Percentiles rank a stretch among this genome's conserved stretches.
Conservation (phyloP, 805 yeast species). For the Pichia sporocuriosa region DNA sequence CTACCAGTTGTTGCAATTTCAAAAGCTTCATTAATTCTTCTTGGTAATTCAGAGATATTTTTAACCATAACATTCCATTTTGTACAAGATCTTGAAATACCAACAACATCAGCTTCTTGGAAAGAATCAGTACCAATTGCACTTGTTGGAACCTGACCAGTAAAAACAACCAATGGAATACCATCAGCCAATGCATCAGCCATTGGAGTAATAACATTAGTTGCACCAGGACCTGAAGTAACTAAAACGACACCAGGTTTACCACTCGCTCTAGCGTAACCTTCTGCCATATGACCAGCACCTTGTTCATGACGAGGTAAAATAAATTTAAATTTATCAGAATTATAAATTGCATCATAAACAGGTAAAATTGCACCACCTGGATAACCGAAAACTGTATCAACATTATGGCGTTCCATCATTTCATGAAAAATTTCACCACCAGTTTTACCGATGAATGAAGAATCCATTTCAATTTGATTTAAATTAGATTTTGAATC, state of each 20-base stretch:
- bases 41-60: slow-evolving; percentile 87
- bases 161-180: slow-evolving; percentile 91
- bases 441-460: slow-evolving; percentile 93
- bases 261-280: slow-evolving; percentile 91
- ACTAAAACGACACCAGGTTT: slow-evolving; percentile 97
- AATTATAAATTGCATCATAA: slow-evolving; percentile 92
- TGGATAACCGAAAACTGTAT: slow-evolving; percentile 94
- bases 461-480: slow-evolving; percentile 48
- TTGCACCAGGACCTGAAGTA: slow-evolving; percentile 99
- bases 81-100: slow-evolving; percentile 94
- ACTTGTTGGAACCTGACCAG: slow-evolving; percentile 94
- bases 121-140: slow-evolving; percentile 98
- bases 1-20: slow-evolving; percentile 94
- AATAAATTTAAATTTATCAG: slow-evolving; percentile 81
- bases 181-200: slow-evolving; percentile 98
- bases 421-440: slow-evolving; percentile 98
- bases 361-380: slow-evolving; percentile 99
- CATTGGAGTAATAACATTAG: slow-evolving; percentile 97
- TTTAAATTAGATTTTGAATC: slow-evolving; percentile 12
- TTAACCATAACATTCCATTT: slow-evolving; percentile 99
- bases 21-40: slow-evolving; percentile 94
- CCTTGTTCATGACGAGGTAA: slow-evolving; percentile 98
- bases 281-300: slow-evolving; percentile 99
- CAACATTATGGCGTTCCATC: slow-evolving; percentile 95
- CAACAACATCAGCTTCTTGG: slow-evolving; percentile 98